Percentiles rank a stretch among this genome's conserved stretches.
phyloP scores from a whole-genome alignment of 148 eudicot genomes.

The Pharnaceum exiguum region DNA sequence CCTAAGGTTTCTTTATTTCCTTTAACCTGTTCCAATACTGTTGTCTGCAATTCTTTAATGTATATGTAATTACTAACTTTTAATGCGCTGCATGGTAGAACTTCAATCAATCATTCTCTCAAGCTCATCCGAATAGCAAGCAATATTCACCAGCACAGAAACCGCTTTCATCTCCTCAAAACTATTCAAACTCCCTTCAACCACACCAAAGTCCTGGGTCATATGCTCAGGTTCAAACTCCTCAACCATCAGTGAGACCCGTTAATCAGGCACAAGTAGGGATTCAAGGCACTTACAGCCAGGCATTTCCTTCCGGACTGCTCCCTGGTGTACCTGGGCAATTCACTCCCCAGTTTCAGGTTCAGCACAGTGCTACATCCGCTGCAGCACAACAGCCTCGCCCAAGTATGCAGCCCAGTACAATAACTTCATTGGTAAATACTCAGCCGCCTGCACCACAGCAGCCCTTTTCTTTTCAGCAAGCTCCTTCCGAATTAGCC shows the following conservation, averaged over 20 bases:
- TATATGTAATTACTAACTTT: background rate
- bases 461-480: conserved; percentile 40
- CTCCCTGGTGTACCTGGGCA: conserved; percentile 32
- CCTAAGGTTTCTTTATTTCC: conserved; percentile 35
- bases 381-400: conserved; percentile 32
- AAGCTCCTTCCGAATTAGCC: conserved; percentile 78
- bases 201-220: conserved; percentile 35
- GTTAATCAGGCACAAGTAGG: conserved; percentile 40
- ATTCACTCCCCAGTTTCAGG: conserved; percentile 41
- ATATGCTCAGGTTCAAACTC: conserved; percentile 36
- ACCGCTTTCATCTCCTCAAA: conserved; percentile 56
- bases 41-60: background rate
- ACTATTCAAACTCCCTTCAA: conserved; percentile 44
- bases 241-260: conserved; percentile 35
- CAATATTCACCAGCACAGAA: conserved; percentile 52
- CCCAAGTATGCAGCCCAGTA: conserved; percentile 27
- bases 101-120: conserved; percentile 39
- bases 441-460: conserved; percentile 41
- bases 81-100: conserved; percentile 23
- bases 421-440: conserved; percentile 31
- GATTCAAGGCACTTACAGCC: conserved; percentile 41
- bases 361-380: conserved; percentile 42
- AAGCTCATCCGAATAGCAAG: conserved; percentile 33
- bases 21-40: background rate
- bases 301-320: conserved; percentile 42